These are phyloP conservation scores for Teunomyces kruisii DNA, from an alignment of 805 yeast species.

Conservation along the genomic window DNA sequence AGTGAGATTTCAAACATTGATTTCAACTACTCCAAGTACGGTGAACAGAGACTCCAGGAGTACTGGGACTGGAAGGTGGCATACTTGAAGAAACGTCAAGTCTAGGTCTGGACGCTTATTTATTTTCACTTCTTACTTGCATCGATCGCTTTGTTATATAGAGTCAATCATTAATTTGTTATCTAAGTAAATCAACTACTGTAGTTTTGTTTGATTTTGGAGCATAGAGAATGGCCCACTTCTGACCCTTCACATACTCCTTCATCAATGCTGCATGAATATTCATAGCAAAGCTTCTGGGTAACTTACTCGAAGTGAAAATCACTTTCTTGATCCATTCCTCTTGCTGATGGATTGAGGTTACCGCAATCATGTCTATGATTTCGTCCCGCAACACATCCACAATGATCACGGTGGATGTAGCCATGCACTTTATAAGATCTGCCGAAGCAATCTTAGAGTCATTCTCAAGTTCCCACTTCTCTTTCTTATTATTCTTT, in stretches of 20 bases:
- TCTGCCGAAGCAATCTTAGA: constrained; percentile 60
- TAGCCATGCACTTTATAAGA: constrained; percentile 53
- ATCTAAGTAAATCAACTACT: constrained; percentile 28
- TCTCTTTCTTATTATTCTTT: constrained; percentile 72
- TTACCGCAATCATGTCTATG: constrained; percentile 75
- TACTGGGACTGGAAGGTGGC: constrained; percentile 65
- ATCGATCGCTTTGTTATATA: not conserved
- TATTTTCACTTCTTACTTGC: constrained; percentile 1
- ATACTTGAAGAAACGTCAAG: constrained; percentile 5
- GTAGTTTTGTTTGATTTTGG: constrained; percentile 70
- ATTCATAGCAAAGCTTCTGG: constrained; percentile 74
- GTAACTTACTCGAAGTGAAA: constrained; percentile 70
- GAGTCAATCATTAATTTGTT: not conserved
- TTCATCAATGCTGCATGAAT: constrained; percentile 71
- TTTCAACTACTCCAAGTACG: constrained; percentile 65
- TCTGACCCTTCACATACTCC: constrained; percentile 69
- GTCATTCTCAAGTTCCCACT: constrained; percentile 73
- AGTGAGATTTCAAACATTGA: constrained; percentile 67
- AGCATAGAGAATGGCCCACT: constrained; percentile 75
- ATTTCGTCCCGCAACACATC: constrained; percentile 78
- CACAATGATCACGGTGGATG: constrained; percentile 73
- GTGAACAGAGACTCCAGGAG: constrained; percentile 59
- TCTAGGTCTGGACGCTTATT: not conserved
- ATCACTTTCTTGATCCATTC: constrained; percentile 85
- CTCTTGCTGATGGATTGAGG: constrained; percentile 73